Percentiles rank a stretch among this genome's conserved stretches.
These are phyloP conservation scores for Ustanciosporium gigantosporum DNA, from an alignment of 1,284 basidiomycete species.

Conservation along the genomic window DNA sequence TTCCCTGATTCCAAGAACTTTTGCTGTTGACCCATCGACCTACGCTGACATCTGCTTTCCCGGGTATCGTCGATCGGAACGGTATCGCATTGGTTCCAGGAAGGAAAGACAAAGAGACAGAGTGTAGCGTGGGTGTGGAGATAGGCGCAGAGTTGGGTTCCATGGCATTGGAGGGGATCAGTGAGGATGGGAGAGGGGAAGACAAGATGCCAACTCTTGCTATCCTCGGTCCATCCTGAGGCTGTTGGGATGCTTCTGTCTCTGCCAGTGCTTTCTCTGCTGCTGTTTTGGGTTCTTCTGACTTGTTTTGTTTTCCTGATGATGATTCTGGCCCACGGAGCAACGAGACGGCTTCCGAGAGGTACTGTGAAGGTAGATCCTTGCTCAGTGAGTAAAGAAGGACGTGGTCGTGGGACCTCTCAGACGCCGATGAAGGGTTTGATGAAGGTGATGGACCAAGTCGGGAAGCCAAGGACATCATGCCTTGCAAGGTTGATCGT, in stretches of 20 bases:
- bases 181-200: constrained; percentile 29
- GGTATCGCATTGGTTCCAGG: constrained; percentile 34
- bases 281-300: background rate
- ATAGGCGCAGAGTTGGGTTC: constrained; percentile 24
- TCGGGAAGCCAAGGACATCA: constrained; percentile 23
- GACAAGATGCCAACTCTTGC: constrained; percentile 42
- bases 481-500: constrained; percentile 36
- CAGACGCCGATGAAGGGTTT: background rate
- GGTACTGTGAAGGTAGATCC: constrained; percentile 33
- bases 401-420: constrained; percentile 25
- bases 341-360: constrained; percentile 37
- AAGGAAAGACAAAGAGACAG: constrained; percentile 39
- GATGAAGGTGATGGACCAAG: constrained; percentile 14
- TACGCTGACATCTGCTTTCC: constrained; percentile 40
- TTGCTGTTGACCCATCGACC: constrained; percentile 49
- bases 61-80: constrained; percentile 46
- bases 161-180: constrained; percentile 31
- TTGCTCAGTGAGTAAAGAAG: constrained; percentile 50
- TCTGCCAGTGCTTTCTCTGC: constrained; percentile 16
- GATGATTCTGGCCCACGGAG: constrained; percentile 16
- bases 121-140: constrained; percentile 25
- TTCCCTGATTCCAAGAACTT: constrained; percentile 39
- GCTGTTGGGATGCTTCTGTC: constrained; percentile 2
- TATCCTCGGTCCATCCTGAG: constrained; percentile 2
- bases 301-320: background rate